Evolutionary conservation across 2,329 filamentous ascomycete species (phyloP).

Genomic region (Berkeleyomyces basicola): DNA sequence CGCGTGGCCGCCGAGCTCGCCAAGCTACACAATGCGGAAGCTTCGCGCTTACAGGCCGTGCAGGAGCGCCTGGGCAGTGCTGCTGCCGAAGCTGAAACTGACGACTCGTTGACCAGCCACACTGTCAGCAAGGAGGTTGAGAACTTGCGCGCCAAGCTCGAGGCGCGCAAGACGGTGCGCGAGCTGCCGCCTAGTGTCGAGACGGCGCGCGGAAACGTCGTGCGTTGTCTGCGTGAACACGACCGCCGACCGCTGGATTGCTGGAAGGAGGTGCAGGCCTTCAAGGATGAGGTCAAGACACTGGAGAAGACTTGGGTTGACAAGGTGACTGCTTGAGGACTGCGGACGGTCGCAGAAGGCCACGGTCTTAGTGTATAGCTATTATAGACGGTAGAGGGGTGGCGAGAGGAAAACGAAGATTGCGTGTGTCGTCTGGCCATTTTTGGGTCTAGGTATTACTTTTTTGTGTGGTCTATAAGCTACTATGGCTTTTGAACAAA

Average conservation of each 20-base stretch:
- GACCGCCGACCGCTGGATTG: conserved; percentile 83
- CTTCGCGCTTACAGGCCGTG: conserved; percentile 49
- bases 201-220: conserved; percentile 56
- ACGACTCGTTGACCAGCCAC: conserved; percentile 22
- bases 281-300: conserved; percentile 75
- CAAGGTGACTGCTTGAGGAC: conserved; percentile 35
- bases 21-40: conserved; percentile 55
- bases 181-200: conserved; percentile 56
- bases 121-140: conserved; percentile 43
- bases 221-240: conserved; percentile 66
- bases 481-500: neutral
- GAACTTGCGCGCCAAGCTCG: conserved; percentile 40
- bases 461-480: neutral
- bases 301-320: conserved; percentile 81
- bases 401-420: neutral
- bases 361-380: neutral
- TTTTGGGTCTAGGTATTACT: neutral
- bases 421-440: neutral
- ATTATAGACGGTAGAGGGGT: neutral
- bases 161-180: conserved; percentile 47
- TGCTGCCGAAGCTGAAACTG: conserved; percentile 28
- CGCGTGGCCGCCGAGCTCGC: conserved; percentile 76
- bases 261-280: conserved; percentile 81
- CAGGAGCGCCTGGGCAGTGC: conserved; percentile 50
- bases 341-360: neutral